Base-by-base conservation (phyloP, 306 rosid species). In the Corylus americana region DNA sequence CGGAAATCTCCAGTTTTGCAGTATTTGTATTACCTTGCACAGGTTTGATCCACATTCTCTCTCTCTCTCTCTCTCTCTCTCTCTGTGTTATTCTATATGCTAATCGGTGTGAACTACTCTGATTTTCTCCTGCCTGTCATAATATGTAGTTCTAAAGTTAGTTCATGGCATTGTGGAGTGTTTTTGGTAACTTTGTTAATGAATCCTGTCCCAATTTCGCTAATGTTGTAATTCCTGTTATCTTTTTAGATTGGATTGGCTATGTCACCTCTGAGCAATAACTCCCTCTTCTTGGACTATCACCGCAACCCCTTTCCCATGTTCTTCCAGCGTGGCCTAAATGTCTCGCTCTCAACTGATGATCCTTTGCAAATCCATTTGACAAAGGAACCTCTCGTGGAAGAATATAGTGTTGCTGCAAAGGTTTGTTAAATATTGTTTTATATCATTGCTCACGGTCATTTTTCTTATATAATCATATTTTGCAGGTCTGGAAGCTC, bases 201-300 rank as follows among this genome's bases (percentile, higher is more conserved):
- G 67, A 54, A 51, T 70, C 62, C 70, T 80, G 17, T 73, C 77
- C 62, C 5, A 53, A 54, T 80, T 67, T 42, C 77, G 64, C 70
- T 73, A 31, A 47, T 48, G 59, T 67, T 67, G 71, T 74, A 50
- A 75, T 61, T 55, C 73, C 31, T 55, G 48, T 74, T 61, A 11
- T 63, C 55, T 74, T 73, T 85, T 76, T 83, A 90, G 98, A 77
- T 93, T 80, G 98, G 97, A 70, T 78, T 93, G 77, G 71, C 76
- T 9, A 85, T 91, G 98, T 93, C 98, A 35, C 98, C 95, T 12
- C 86, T 93, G 74, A 93, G 98, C 88, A 93, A 93, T 47, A 91
- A 93, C 70, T 91, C 97, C 55, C 97, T 91, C 77, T 91, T 93
- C 92, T 45, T 93, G 87, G 94, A 93, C 81, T 93, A 91, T 76